Base-by-base conservation (phyloP, 768 basidiomycete species). In the Suillus spraguei region DNA sequence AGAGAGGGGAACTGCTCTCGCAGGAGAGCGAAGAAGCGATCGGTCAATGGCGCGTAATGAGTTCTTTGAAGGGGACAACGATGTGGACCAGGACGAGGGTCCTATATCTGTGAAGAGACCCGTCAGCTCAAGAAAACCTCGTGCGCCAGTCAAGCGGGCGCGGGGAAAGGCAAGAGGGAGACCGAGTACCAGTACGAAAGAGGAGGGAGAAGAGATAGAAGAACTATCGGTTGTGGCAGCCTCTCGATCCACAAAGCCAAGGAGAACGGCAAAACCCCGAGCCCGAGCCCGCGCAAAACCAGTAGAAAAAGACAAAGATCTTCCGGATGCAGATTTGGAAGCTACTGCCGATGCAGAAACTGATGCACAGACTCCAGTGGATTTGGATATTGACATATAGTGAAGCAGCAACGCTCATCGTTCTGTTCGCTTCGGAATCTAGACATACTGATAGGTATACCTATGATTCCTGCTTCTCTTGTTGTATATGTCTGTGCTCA, bases 51-150 rank as follows among this genome's bases (percentile, higher is more conserved):
- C 83, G 4, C 76, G 83, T 66, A 91, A 89, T 67, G 92, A 93
- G 66, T 91, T 81, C 66, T 95, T 82, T 70, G 91, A 92, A 52
- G 87, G 85, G 6, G 89, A 91, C 32, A 80, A 85, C 52, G 91
- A 93, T 68, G 80, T 85, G 22, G 91, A 92, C 63, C 78, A 71
- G 52, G 79, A 82, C 42, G 68, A 69, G 16, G 53, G 69, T 32
- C 80, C 84, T 55, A 75, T 77, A 35, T 72, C 76, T 24, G 56
- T 68, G 55, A 70, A 64, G 53, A 67, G 71, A 46, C 50, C 64
- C 62, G 13, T 59, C 38, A 8, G 50, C 55, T 41, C 71, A 6
- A 66, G 73, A 36, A 67, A 64, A 13, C 61, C 72, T 28, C 53
- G 76, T 32, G 71, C 71, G 5, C 9, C 62, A 14, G 72, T 71